Conservation (phyloP, 305 asterid genomes). For the Fraxinus angustifolia region DNA sequence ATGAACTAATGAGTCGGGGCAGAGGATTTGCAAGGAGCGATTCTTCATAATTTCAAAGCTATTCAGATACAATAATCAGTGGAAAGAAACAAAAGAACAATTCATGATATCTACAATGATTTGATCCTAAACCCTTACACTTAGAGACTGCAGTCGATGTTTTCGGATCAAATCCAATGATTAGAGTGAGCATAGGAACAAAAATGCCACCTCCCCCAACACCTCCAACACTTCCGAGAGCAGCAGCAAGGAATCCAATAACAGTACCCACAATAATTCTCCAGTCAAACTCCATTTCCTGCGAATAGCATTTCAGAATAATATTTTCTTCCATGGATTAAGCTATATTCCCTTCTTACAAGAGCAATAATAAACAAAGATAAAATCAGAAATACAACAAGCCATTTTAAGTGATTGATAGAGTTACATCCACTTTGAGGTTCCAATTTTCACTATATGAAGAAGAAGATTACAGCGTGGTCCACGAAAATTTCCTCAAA, state of each 20-base stretch:
- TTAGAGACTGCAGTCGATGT: slow-evolving; percentile 68
- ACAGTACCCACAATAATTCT: slow-evolving; percentile 44
- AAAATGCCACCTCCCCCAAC: slow-evolving; percentile 73
- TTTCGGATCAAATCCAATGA: slow-evolving; percentile 61
- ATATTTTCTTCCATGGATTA: not conserved
- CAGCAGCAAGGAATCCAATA: slow-evolving; percentile 71
- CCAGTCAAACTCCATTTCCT: slow-evolving; percentile 64
- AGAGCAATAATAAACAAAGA: not conserved
- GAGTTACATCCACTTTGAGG: not conserved
- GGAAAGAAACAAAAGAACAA: not conserved
- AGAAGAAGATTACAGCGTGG: not conserved
- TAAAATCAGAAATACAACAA: not conserved
- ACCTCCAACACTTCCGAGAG: slow-evolving; percentile 72
- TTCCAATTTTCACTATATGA: not conserved
- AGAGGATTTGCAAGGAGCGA: not conserved
- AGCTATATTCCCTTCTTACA: not conserved
- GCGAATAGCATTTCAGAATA: slow-evolving; percentile 10
- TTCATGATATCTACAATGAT: not conserved
- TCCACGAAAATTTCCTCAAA: not conserved
- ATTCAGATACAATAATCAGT: not conserved
- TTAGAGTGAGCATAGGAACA: slow-evolving; percentile 61
- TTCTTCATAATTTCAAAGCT: not conserved
- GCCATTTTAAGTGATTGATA: not conserved
- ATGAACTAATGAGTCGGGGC: not conserved
- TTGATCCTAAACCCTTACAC: slow-evolving; percentile 28